phyloP scores from a whole-genome alignment of 257 asterid species.

The Solanum phureja region DNA sequence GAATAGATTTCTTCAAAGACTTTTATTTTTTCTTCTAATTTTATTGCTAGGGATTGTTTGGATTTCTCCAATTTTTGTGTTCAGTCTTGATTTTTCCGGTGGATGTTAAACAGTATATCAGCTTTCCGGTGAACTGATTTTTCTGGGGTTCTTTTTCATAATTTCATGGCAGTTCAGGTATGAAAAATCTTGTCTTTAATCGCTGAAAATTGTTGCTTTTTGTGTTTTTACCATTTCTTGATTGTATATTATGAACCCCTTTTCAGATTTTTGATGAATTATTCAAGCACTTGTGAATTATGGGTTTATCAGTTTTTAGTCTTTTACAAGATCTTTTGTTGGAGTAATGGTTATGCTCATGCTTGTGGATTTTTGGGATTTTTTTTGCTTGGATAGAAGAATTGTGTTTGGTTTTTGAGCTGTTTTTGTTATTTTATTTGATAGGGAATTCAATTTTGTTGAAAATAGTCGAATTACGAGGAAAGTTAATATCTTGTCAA shows the following conservation, averaged over 20 bases:
- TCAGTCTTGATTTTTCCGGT: neutral
- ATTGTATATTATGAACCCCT: neutral
- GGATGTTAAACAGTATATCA: neutral
- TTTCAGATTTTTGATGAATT: neutral
- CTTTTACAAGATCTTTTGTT: neutral
- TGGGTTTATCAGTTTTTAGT: neutral
- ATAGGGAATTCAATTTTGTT: neutral
- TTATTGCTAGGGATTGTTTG: neutral
- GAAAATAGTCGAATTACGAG: neutral
- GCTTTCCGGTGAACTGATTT: neutral
- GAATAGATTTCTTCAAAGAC: constrained; percentile 7
- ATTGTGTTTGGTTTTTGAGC: neutral
- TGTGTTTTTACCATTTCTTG: neutral
- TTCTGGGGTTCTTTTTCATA: neutral
- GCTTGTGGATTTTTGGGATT: neutral
- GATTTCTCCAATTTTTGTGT: neutral
- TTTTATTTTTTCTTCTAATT: neutral
- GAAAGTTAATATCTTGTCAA: neutral
- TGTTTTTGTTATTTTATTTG: neutral
- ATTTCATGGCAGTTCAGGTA: constrained; percentile 26
- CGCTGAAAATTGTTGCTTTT: neutral
- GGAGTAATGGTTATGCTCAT: neutral
- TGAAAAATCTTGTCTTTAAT: neutral
- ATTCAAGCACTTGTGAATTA: neutral
- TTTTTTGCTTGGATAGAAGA: neutral